Conservation (phyloP, 768 basidiomycete species). For the Psilocybe cubensis region DNA sequence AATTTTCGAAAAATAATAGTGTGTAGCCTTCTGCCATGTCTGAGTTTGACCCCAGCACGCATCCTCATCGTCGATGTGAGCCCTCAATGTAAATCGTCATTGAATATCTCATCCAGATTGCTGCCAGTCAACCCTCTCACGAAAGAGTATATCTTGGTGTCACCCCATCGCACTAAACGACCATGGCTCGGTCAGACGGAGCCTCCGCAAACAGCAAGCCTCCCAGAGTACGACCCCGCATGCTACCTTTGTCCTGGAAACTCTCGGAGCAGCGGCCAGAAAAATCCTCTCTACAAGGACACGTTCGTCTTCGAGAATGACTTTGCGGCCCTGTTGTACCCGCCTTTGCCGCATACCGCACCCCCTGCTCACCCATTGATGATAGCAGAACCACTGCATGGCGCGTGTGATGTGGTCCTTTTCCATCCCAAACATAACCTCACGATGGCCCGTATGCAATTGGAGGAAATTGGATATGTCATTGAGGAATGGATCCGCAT, state of each 20-base stretch:
- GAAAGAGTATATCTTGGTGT: conserved; percentile 78
- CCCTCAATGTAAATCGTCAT: conserved; percentile 8
- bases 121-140: conserved; percentile 78
- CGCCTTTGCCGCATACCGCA: conserved; percentile 59
- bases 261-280: conserved; percentile 66
- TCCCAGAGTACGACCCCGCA: conserved; percentile 67
- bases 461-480: conserved; percentile 61
- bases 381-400: conserved; percentile 68
- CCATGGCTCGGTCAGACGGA: conserved; percentile 93
- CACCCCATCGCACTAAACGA: conserved; percentile 87
- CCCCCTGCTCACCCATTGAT: conserved; percentile 61
- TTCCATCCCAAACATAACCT: conserved; percentile 89
- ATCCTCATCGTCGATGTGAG: conserved; percentile 76
- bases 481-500: conserved; percentile 76
- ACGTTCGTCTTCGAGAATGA: conserved; percentile 83
- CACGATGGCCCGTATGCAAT: conserved; percentile 69
- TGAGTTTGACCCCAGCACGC: conserved; percentile 60
- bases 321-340: conserved; percentile 77
- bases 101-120: conserved; percentile 6
- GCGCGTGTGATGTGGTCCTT: conserved; percentile 86
- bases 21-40: conserved; percentile 29
- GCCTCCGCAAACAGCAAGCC: conserved; percentile 49
- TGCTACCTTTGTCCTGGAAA: conserved; percentile 94
- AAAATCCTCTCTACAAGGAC: conserved; percentile 68
- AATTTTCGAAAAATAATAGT: too few relatives aligned